Base-by-base conservation (phyloP, 176 grass and related monocot species). In the Phragmites australis region DNA sequence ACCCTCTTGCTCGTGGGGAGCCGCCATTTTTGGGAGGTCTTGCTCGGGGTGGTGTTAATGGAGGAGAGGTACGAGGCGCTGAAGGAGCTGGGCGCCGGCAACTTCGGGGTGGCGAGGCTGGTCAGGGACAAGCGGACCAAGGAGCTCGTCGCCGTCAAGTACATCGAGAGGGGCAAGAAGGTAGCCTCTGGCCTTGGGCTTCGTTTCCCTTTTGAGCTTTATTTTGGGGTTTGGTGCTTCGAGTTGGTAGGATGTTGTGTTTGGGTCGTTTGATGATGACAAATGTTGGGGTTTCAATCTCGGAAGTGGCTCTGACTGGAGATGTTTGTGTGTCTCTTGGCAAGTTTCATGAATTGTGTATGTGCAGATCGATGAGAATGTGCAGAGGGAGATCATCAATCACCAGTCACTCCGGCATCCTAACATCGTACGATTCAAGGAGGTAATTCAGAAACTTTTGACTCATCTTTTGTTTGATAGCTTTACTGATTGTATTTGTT, bases 331-430 rank as follows among this genome's bases (percentile, higher is more conserved):
- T 44, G 30, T 53, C 63, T 18, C 41, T 67, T 77, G 68, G 40
- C 70, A 54, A 45, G 70, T 29, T 50, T 71, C 0, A 2, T 45
- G 52, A 19, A 37, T 53, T 68, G 19, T 75, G 44, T 78, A 1
- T 49, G 1, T 87, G 47, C 83, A 97, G 94, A 97, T 97, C 69
- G 94, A 97, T 85, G 94, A 94, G 74, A 92, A 97, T 75, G 94
- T 97, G 65, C 94, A 90, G 86, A 92, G 94, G 59, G 94, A 97
- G 89, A 97, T 97, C 62, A 97, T 97, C 80, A 97, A 97, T 67
- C 94, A 97, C 75, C 82, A 59, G 80, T 92, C 92, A 23, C 79
- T 97, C 34, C 87, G 79, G 70, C 94, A 97, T 77, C 94, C 94
- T 16, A 97, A 97, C 49, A 97, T 97, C 53, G 75, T 97, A 19